Evolutionary conservation across 768 basidiomycete species (phyloP).

Genomic region (Agrocybe pediades): DNA sequence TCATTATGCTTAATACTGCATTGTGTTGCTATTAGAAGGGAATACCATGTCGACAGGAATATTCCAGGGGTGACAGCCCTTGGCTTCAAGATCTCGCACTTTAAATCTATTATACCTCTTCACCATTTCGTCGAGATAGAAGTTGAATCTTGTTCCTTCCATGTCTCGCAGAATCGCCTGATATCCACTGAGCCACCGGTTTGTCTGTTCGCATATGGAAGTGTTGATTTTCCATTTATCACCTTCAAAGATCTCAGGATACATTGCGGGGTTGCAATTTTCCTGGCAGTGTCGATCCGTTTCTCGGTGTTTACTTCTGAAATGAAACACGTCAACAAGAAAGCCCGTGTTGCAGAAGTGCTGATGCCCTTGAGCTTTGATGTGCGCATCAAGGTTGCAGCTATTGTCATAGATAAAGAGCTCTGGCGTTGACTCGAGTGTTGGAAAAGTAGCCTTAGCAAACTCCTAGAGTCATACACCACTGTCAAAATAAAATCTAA

Average conservation of each 20-base stretch:
- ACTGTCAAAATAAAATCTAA: neutral
- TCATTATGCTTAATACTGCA: too few species aligned
- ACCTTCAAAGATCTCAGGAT: slow-evolving; percentile 16
- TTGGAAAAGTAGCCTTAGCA: slow-evolving; percentile 20
- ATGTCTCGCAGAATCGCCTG: slow-evolving; percentile 32
- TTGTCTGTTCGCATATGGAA: slow-evolving; percentile 36
- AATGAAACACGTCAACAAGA: slow-evolving; percentile 30
- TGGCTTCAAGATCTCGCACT: neutral
- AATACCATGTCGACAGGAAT: neutral
- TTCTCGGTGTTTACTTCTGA: slow-evolving; percentile 25
- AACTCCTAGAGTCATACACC: slow-evolving; percentile 9
- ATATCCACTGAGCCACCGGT: slow-evolving; percentile 33
- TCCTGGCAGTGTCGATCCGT: slow-evolving; percentile 21
- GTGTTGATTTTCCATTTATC: slow-evolving; percentile 31
- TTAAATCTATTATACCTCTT: slow-evolving; percentile 8
- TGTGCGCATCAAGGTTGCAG: slow-evolving; percentile 21
- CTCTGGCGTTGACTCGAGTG: slow-evolving; percentile 19
- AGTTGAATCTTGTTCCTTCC: slow-evolving; percentile 25
- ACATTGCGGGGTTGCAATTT: slow-evolving; percentile 25
- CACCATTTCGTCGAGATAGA: slow-evolving; percentile 38
- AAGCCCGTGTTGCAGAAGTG: slow-evolving; percentile 16
- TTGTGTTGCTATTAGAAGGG: too few species aligned
- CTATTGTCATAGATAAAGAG: slow-evolving; percentile 26
- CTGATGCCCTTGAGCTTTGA: slow-evolving; percentile 10
- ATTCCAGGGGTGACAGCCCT: neutral